Evolutionary conservation across 345 rosid species (phyloP).

Genomic region (Hibiscus mutabilis): DNA sequence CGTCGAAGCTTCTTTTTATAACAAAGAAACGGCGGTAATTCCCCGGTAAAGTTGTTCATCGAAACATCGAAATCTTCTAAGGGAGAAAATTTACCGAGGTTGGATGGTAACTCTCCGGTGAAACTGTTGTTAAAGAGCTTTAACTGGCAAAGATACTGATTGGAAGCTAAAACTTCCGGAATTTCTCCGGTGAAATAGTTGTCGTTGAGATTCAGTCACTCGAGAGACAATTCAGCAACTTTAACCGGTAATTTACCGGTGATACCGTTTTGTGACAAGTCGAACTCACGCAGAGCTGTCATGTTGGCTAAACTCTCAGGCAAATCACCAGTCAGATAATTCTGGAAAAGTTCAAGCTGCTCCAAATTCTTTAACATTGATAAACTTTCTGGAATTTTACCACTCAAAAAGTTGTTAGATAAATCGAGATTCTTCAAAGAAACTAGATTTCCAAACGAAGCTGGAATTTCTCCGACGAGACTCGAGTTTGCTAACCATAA

Average conservation of each 20-base stretch:
- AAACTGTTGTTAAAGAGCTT: constrained; percentile 76
- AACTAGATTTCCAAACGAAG: constrained; percentile 35
- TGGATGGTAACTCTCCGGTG: constrained; percentile 40
- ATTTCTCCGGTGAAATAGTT: constrained; percentile 50
- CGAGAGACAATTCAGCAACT: constrained; percentile 35
- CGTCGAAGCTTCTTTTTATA: constrained; percentile 28
- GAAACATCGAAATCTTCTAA: constrained; percentile 54
- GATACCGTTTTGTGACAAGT: constrained; percentile 54
- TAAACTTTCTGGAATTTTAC: constrained; percentile 43
- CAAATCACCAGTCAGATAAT: constrained; percentile 38
- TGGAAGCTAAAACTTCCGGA: constrained; percentile 39
- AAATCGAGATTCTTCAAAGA: constrained; percentile 46
- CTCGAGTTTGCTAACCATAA: constrained; percentile 23
- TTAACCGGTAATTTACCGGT: constrained; percentile 39
- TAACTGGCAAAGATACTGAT: constrained; percentile 37
- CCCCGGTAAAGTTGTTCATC: constrained; percentile 43
- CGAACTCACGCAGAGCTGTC: constrained; percentile 29
- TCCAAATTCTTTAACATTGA: constrained; percentile 25
- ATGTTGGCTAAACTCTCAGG: constrained; percentile 48
- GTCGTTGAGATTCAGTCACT: constrained; percentile 48
- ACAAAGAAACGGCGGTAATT: constrained; percentile 55
- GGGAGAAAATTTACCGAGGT: constrained; percentile 43
- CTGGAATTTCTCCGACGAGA: constrained; percentile 52
- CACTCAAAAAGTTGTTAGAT: constrained; percentile 33
- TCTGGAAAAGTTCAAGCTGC: constrained; percentile 43